Base-by-base conservation (phyloP, 768 basidiomycete genomes). In the Chalciporus chontae region DNA sequence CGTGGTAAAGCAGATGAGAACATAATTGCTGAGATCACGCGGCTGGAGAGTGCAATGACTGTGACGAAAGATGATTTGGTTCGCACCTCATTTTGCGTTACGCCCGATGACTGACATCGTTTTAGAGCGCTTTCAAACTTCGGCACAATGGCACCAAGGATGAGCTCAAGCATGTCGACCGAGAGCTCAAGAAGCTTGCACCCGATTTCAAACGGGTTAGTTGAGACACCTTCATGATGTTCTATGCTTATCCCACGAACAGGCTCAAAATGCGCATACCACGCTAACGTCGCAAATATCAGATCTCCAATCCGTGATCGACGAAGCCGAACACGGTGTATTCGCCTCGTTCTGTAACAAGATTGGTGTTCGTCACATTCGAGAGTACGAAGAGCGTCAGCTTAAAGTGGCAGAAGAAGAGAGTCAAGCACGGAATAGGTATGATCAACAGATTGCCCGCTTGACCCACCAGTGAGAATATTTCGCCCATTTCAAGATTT, bases 321-420 rank as follows among this genome's bases (percentile, higher is more conserved):
- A 93, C 55, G 74, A 71, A 7, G 92, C 89, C 0, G 96, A 97
- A 63, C 90, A 92, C 60, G 72, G 72, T 3, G 71, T 94, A 11
- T 98, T 94, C 62, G 72, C 68, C 1, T 66, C 70, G 3, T 97
- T 99, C 71, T 97, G 94, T 63, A 65, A 69, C 32, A 78, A 81
- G 57, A 93, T 97, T 56, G 78, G 82, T 9, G 85, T 96, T 7
- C 65, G 71, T 14, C 84, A 84, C 68, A 92, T 99, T 54, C 82
- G 94, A 23, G 91, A 94, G 58, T 99, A 94, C 64, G 95, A 98
- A 68, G 88, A 92, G 63, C 82, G 87, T 18, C 92, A 95, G 61
- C 73, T 97, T 26, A 89, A 86, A 66, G 80, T 90, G 19, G 91
- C 90, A 0, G 86, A 93, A 67, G 89, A 90, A 59, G 92, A 93